Conservation (phyloP, 148 eudicot genomes). For the Oxyria digyna region DNA sequence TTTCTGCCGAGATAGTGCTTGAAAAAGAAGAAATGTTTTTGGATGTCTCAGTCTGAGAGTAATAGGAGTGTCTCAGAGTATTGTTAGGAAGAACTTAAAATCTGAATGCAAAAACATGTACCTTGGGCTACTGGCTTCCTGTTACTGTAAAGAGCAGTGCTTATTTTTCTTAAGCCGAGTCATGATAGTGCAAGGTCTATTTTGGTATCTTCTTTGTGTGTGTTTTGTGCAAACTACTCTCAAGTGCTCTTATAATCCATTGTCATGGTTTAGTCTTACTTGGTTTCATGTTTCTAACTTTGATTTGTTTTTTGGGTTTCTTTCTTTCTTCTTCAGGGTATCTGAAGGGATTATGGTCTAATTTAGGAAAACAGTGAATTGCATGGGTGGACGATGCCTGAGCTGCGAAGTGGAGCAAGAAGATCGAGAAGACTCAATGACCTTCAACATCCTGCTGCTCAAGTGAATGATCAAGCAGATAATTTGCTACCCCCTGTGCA, state of each 20-base stretch:
- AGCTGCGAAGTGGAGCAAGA: conserved; percentile 96
- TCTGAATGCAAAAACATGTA: background rate
- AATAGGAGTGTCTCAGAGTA: background rate
- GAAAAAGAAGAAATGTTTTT: background rate
- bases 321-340: background rate
- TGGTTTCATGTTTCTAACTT: background rate
- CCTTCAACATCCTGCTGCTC: conserved; percentile 76
- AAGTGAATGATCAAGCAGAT: conserved; percentile 49
- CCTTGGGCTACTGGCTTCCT: background rate
- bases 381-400: conserved; percentile 98
- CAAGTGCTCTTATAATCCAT: background rate
- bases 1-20: background rate
- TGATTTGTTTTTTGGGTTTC: conserved; percentile 2
- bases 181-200: background rate
- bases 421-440: conserved; percentile 93
- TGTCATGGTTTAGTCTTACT: background rate
- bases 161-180: background rate
- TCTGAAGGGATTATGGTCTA: conserved; percentile 20
- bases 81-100: background rate
- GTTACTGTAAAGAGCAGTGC: background rate
- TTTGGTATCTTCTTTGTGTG: background rate
- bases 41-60: background rate
- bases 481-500: conserved; percentile 45
- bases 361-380: conserved; percentile 32
- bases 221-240: background rate